These are phyloP conservation scores for Canavalia ensiformis DNA, from an alignment of 306 rosid genomes.

Conservation along the genomic window DNA sequence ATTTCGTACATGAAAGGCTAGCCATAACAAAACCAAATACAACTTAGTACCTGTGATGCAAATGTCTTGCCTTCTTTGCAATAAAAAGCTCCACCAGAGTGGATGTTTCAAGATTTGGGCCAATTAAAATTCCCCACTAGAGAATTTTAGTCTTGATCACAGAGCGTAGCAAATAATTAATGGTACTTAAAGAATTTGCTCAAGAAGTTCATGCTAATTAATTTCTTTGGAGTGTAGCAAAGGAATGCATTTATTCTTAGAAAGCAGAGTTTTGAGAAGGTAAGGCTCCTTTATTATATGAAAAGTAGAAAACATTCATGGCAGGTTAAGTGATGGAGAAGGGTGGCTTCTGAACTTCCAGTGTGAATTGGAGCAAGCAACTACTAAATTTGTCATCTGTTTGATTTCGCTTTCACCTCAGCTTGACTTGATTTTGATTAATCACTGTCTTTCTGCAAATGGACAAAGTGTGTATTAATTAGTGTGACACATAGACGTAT, in stretches of 20 bases:
- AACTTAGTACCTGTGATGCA: conserved; percentile 41
- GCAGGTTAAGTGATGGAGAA: conserved; percentile 48
- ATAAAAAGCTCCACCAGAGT: conserved; percentile 3
- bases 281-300: conserved; percentile 51
- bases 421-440: conserved; percentile 52
- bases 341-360: conserved; percentile 55
- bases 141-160: conserved; percentile 15
- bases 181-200: conserved; percentile 26
- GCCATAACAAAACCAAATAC: conserved; percentile 14
- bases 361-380: conserved; percentile 24
- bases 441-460: conserved; percentile 34
- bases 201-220: conserved; percentile 14
- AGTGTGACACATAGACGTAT: neutral
- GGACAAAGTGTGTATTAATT: conserved; percentile 37
- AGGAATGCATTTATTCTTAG: conserved; percentile 47
- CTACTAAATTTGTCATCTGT: conserved; percentile 46
- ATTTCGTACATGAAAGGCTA: conserved; percentile 21
- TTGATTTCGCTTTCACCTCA: conserved; percentile 62
- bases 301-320: conserved; percentile 51
- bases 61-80: neutral
- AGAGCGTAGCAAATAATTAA: conserved; percentile 6
- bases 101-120: neutral
- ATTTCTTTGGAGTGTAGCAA: conserved; percentile 50
- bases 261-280: conserved; percentile 42
- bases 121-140: neutral